Conservation (phyloP, 805 yeast genomes). For the Yarrowia yakushimensis region DNA sequence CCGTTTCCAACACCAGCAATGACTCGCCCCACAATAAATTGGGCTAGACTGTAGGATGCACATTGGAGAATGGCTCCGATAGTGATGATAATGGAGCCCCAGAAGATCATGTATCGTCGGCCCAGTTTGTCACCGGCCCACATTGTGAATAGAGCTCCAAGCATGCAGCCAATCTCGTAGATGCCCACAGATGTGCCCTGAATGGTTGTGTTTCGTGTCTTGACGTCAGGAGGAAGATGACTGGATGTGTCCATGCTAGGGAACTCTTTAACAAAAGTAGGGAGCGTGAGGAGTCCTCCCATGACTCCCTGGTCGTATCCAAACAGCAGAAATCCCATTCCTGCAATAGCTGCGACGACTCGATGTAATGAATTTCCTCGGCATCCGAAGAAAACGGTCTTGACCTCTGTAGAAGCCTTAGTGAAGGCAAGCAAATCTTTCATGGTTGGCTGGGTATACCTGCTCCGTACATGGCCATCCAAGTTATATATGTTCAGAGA, state of each 20-base stretch:
- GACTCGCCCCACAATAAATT: constrained; percentile 70
- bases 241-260: constrained; percentile 27
- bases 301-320: constrained; percentile 78
- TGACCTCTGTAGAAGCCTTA: constrained; percentile 8
- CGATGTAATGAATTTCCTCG: constrained; percentile 27
- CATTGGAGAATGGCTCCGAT: constrained; percentile 65
- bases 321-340: constrained; percentile 45
- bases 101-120: constrained; percentile 58
- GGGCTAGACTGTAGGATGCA: constrained; percentile 49
- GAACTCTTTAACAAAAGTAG: constrained; percentile 31
- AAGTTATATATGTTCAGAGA: not conserved
- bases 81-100: constrained; percentile 55
- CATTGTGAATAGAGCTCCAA: constrained; percentile 26
- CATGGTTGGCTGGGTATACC: not conserved
- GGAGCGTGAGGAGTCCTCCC: constrained; percentile 67
- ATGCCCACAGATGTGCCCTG: constrained; percentile 13
- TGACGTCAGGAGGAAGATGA: not conserved
- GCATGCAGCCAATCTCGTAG: constrained; percentile 60
- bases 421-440: not conserved
- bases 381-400: constrained; percentile 27
- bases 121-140: constrained; percentile 57
- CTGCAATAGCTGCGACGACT: constrained; percentile 31
- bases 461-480: not conserved
- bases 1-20: constrained; percentile 76
- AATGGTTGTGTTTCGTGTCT: constrained; percentile 4